Percentiles rank a stretch among this genome's conserved stretches.
Conservation (phyloP, 2,329 filamentous ascomycete species). For the Fusarium pseudograminearum region DNA sequence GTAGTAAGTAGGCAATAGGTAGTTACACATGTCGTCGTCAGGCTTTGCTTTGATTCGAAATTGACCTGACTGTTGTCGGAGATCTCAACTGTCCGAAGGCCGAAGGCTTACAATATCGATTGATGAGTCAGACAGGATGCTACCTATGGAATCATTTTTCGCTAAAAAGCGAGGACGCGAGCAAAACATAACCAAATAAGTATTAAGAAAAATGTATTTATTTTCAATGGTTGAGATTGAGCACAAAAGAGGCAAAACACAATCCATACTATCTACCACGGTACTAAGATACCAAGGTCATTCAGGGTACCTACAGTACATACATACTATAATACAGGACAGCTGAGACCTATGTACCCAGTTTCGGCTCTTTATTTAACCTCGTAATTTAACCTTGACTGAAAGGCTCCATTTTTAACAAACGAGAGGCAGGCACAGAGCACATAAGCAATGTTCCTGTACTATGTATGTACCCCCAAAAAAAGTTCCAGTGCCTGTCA, state of each 20-base stretch:
- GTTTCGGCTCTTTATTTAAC: conserved; percentile 11
- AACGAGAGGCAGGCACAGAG: not conserved
- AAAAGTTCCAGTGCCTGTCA: not conserved
- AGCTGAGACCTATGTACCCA: not conserved
- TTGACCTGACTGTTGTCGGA: conserved; percentile 20
- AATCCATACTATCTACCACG: not conserved
- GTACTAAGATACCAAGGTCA: not conserved
- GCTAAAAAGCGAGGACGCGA: conserved; percentile 21
- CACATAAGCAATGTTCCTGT: not conserved
- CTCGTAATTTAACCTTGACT: conserved; percentile 10
- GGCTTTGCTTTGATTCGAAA: conserved; percentile 35
- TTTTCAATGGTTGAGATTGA: conserved; percentile 2
- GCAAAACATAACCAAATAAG: not conserved
- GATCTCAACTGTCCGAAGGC: conserved; percentile 43
- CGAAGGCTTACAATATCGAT: conserved; percentile 41
- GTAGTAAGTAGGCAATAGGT: not conserved
- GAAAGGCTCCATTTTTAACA: conserved; percentile 1
- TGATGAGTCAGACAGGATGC: conserved; percentile 34
- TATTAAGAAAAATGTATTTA: not conserved
- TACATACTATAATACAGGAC: not conserved
- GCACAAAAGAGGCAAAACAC: conserved; percentile 12
- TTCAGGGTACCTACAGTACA: not conserved
- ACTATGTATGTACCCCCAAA: not conserved
- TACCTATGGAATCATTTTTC: not conserved
- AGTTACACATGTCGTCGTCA: conserved; percentile 31